Evolutionary conservation across 2,329 filamentous ascomycete genomes (phyloP), one percentile per base, ranked within the genome.

Genomic region (Macrophomina pseudophaseolina): DNA sequence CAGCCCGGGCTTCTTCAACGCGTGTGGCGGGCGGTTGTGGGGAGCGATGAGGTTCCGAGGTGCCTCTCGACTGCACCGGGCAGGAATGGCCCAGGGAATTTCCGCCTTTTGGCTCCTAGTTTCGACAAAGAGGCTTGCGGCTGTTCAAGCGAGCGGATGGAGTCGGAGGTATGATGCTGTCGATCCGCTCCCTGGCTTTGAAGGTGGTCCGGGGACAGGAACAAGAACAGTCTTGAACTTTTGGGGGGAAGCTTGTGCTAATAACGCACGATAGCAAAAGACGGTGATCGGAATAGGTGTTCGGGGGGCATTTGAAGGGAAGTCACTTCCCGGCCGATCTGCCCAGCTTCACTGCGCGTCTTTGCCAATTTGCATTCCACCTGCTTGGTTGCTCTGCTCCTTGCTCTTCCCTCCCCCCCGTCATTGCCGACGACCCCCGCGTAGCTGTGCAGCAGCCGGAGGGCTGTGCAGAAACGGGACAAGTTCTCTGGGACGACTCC

Each of bases 341-440:
- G 44, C 44, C 44, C 44, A 48, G 16, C 23, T 28, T 40, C 35
- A 56, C 53, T 14, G 53, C 35, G 30, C 28, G 11, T 53, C 30
- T 8, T 28, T 14, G 51, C n/a, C 30, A 16, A 7, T 28, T n/a
- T 28, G 32, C 51, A 16, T 32, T 11, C n/a, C 16, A 16, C 30
- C n/a, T 53, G 9, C 18, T 32, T 35, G 30, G 28, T 18, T 35
- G 51, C 18, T 32, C 30, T 35, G 30, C 14, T 18, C n/a, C 7
- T 32, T 30, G 8, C 30, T 11, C 8, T 35, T 30, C 3, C 9
- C 54, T 23, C 23, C 23, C 23, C 23, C 23, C 23, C 40, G 54
- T 40, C 52, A 46, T 59, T 46, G 38, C 38, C 54, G 48, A 32
- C 30, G 4, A 32, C 46, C 54, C 54, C 54, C 54, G 54, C 54